Evolutionary conservation across 148 eudicot species (phyloP), one percentile per base, ranked within the genome.

Genomic region (Linanthus parryae): DNA sequence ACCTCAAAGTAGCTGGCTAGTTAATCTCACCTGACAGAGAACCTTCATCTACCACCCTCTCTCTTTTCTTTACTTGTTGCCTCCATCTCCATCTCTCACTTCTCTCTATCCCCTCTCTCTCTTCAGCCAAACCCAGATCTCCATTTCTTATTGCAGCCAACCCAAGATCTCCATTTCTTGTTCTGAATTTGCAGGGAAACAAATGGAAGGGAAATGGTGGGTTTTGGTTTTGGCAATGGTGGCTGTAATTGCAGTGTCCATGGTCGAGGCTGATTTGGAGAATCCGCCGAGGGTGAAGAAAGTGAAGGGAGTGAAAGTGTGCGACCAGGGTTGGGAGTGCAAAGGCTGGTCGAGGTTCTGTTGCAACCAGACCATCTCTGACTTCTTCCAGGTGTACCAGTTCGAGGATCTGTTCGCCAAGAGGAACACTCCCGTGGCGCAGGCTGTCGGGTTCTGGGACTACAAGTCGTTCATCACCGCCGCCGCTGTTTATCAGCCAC

Each of bases 361-460:
- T 36, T 87, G 95, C 54, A 87, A 87, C 57, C 52, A 61, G 16
- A 87, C 95, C 4, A 83, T 87, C 6, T 66, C 95, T 0, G 88
- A 87, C 47, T 83, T 52, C 53, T 80, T 87, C 18, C 78, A 80
- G 43, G 31, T 52, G 4, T 80, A 87, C 28, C 88, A 87, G 22
- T 87, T 87, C 48, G 91, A 87, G 79, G 31, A 83, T 25, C 68
- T 87, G n/a, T 87, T 83, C 61, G 11, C 79, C 11, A 80, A 80
- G 58, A 70, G 91, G 63, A 87, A 83, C 43, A 0, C 77, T 0
- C 96, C 92, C 0, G 58, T 48, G 15, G 92, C 92, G n/a, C 80
- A 83, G n/a, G 96, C 96, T 21, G 85, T 76, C 20, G 91, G 88
- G 1, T 87, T 83, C 41, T 87, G 92, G 96, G 92, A 83, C 43